phyloP scores from a whole-genome alignment of 441 rosid genomes.

The Manihot esculenta region DNA sequence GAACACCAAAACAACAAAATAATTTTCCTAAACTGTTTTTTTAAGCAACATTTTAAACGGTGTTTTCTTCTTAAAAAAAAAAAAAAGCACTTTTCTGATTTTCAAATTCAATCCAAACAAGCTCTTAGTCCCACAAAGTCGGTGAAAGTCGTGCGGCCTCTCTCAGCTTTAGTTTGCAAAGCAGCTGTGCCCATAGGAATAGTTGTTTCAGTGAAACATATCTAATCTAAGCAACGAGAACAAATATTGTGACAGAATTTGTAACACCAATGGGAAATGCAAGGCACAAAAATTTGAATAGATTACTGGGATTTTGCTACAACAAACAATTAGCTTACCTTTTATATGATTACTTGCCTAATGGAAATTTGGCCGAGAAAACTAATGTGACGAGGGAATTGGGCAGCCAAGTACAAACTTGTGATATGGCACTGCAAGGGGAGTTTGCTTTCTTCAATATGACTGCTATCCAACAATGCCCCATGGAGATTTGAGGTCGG shows the following conservation, averaged over 20 bases:
- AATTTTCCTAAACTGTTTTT: too few species aligned
- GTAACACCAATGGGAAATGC: conserved; percentile 61
- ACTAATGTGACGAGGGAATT: conserved; percentile 51
- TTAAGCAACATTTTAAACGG: too few species aligned
- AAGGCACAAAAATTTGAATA: conserved; percentile 72
- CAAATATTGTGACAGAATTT: conserved; percentile 40
- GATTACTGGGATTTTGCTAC: conserved; percentile 87
- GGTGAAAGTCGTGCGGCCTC: conserved; percentile 33
- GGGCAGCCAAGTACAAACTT: conserved; percentile 61
- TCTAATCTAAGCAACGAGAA: conserved; percentile 51
- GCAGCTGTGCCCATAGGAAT: conserved; percentile 85
- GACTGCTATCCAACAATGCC: conserved; percentile 86
- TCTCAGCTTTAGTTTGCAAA: conserved; percentile 52
- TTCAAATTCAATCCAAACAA: too few species aligned
- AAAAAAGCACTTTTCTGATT: too few species aligned
- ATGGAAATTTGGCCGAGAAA: conserved; percentile 69
- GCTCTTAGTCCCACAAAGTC: conserved; percentile 44
- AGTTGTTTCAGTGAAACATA: conserved; percentile 63
- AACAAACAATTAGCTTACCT: conserved; percentile 68
- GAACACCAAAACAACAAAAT: too few species aligned
- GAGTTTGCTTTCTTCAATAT: conserved; percentile 86
- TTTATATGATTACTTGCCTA: conserved; percentile 70
- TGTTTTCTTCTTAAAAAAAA: too few species aligned
- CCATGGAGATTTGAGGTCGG: conserved; percentile 79
- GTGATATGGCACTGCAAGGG: conserved; percentile 73